phyloP scores from a whole-genome alignment of 2,329 filamentous ascomycete genomes.

The Blumeria hordei region DNA sequence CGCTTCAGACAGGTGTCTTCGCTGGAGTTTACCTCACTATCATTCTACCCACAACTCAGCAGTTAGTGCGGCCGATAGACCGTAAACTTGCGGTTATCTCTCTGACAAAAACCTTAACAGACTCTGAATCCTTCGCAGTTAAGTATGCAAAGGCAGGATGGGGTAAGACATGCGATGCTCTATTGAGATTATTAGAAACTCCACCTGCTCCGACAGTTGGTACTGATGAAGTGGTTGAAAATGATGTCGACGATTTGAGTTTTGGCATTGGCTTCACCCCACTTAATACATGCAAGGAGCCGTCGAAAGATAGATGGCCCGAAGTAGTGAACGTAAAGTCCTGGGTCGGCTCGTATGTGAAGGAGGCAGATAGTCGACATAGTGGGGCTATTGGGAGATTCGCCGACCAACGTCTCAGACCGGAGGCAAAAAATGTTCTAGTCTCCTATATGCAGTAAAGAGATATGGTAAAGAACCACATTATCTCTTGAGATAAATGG shows the following conservation, averaged over 20 bases:
- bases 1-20: conserved; percentile 59
- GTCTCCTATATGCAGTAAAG: conserved; percentile 21
- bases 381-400: conserved; percentile 46
- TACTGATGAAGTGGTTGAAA: conserved; percentile 59
- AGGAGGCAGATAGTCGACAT: conserved; percentile 51
- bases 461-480: not conserved
- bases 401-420: conserved; percentile 43
- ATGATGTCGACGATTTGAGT: conserved; percentile 81
- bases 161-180: conserved; percentile 69
- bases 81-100: conserved; percentile 86
- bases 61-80: conserved; percentile 66
- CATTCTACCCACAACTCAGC: conserved; percentile 71
- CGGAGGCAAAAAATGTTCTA: conserved; percentile 27
- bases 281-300: conserved; percentile 67
- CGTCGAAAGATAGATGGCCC: conserved; percentile 57
- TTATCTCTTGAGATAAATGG: not conserved
- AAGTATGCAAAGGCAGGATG: conserved; percentile 63
- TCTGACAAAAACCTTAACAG: conserved; percentile 73
- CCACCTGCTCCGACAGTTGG: conserved; percentile 44
- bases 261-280: conserved; percentile 91
- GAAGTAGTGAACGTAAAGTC: conserved; percentile 54
- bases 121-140: conserved; percentile 61
- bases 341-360: conserved; percentile 47
- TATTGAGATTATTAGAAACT: conserved; percentile 74
- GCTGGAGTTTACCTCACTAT: conserved; percentile 65